Evolutionary conservation across 345 rosid genomes (phyloP).

Genomic region (Populus nigra): DNA sequence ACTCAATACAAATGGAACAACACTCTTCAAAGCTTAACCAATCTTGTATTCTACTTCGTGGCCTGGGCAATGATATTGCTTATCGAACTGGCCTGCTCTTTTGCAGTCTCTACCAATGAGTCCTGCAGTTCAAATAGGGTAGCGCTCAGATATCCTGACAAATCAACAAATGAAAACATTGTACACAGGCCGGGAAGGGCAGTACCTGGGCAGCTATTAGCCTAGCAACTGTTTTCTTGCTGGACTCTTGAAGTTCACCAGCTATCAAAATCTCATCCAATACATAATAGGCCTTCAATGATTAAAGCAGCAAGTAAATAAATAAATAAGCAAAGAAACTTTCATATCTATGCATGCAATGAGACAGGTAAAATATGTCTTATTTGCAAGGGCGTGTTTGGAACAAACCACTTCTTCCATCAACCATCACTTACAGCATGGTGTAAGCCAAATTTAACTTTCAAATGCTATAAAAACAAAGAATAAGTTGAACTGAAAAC

Average conservation of each 20-base stretch:
- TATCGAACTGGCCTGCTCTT: constrained; percentile 85
- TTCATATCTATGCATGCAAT: background rate
- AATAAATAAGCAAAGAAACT: constrained; percentile 5
- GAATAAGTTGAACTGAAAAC: background rate
- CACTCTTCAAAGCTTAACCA: background rate
- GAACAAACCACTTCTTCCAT: background rate
- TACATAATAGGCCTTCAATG: constrained; percentile 74
- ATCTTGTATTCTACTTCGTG: constrained; percentile 50
- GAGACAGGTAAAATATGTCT: background rate
- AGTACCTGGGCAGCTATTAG: constrained; percentile 80
- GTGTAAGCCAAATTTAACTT: background rate
- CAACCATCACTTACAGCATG: background rate
- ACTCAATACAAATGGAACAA: background rate
- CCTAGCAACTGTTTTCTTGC: constrained; percentile 91
- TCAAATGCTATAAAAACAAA: background rate
- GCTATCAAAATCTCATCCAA: constrained; percentile 90
- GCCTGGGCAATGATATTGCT: constrained; percentile 93
- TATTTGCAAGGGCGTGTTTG: background rate
- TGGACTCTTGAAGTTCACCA: constrained; percentile 93
- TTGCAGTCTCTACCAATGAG: constrained; percentile 88
- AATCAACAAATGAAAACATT: background rate
- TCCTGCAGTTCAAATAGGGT: constrained; percentile 43
- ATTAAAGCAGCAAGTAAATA: constrained; percentile 20
- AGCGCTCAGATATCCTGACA: background rate
- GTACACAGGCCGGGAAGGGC: too few species aligned